Evolutionary conservation across 108 stramenopile genomes (phyloP), one percentile per base, ranked within the genome.

Genomic region (Fragilaria radians): DNA sequence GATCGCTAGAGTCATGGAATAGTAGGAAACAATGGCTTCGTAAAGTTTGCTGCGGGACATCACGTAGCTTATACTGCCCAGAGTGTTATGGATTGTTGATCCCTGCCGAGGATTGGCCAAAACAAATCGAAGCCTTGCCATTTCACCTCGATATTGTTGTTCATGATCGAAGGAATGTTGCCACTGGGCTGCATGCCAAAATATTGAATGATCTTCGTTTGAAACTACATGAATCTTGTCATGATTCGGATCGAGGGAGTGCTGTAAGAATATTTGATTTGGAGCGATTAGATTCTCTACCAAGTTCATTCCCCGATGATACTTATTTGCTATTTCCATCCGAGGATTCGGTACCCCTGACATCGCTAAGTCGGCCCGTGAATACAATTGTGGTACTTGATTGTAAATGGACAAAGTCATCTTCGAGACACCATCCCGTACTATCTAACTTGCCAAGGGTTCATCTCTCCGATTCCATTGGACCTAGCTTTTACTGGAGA

Each of bases 401-500:
- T 36, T 57, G 55, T 7, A 32, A 36, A 24, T 57, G 55, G 55
- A 57, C 55, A 34, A 2, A 19, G 17, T n/a, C 55, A 24, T 21
- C 25, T 24, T 2, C 28, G 31, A 18, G 4, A 32, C 31, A 34
- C 36, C 54, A 76, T 32, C 46, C 79, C 46, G 31, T 32, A 21
- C 48, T 86, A 29, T 45, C 56, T 21, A 46, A 34, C 18, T 53
- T 91, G 42, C 77, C 69, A 29, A 77, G 74, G 53, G 84, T 91
- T 5, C 84, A 87, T 63, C 65, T 91, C 34, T 64, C 78, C 25
- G 56, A 45, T 30, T 78, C 82, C 47, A 86, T 86, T 0, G 32
- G 62, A 42, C 26, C 68, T 59, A 81, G 77, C 54, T 56, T 79
- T 48, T 91, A 70, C 58, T 91, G 89, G 89, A 67, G 89, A 60